Evolutionary conservation across 2,329 filamentous ascomycete genomes (phyloP), one percentile per base, ranked within the genome.

Genomic region (Colletotrichum siamense): DNA sequence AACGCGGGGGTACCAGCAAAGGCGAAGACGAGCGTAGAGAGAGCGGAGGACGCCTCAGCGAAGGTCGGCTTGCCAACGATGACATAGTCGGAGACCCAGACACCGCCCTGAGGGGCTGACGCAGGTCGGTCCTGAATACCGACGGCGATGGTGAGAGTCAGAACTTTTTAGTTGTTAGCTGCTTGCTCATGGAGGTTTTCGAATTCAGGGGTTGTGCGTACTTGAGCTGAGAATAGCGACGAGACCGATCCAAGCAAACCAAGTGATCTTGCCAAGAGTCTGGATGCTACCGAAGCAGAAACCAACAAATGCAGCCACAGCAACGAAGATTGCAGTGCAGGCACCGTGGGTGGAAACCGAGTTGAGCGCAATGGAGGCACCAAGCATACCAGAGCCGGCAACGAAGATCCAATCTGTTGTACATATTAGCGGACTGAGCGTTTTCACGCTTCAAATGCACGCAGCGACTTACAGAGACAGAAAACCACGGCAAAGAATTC

Each of bases 61-160:
- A 89, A 84, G 30, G 90, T 90, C 55, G 90, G 90, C 85, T 91
- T 91, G 86, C 90, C 91, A 82, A 92, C 87, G 81, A 92, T 88
- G 74, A 87, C 76, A 72, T 79, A 84, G 77, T 83, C 80, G 12
- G 81, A 80, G 2, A 71, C 28, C 82, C 81, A 83, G 9, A 65
- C 57, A 3, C 73, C 79, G 0, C 71, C 69, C 4, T 67, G 67
- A 12, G 81, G 80, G 2, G 82, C 81, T 9, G 79, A 73, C 6
- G 80, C 78, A 5, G 81, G 83, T 0, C 78, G 77, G 7, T 82
- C 80, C 73, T 84, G 82, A 7, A 83, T 44, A 7, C 79, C 80
- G 12, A 84, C 83, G 3, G 82, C 81, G 15, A 83, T 76, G 8
- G 82, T 82, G 15, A 84, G 78, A 2, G 77, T 76, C 16, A 83